Base-by-base conservation (phyloP, 73 alveolate genomes). In the Tetrahymena thermophila region DNA sequence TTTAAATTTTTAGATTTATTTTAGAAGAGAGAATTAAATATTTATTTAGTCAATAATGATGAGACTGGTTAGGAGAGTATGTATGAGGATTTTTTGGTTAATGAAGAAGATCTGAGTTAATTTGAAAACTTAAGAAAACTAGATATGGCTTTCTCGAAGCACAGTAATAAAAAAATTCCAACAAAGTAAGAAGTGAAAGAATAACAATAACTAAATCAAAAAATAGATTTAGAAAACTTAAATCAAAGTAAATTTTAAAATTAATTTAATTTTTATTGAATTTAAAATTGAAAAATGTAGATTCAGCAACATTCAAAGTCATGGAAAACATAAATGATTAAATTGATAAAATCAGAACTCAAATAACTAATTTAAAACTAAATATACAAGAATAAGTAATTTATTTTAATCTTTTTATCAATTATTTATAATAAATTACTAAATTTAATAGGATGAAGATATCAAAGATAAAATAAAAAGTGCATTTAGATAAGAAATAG, bases 401-500 rank as follows among this genome's bases (percentile, higher is more conserved):
- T 10, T 56, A 56, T 9, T 23, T 71, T 0, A 25, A 28, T 23
- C 1, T n/a, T 5, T 19, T 3, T 19, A n/a, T 71, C 0, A 13
- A 25, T 3, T 4, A 71, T 71, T 28, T 71, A 9, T 4, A 23
- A 31, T 3, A 0, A 71, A 71, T 19, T 71, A n/a, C 9, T 71
- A 0, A 28, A 71, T 19, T 23, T 71, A 23, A n/a, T 71, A 95
- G 35, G 95, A 95, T 35, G 97, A 95, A 28, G 97, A 95, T 35
- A 95, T 95, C 37, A 93, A 85, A 28, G 97, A 95, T 31, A 95
- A 95, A 89, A 85, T 94, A 21, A 95, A 93, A 95, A 95, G 95
- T 14, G 97, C 97, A 34, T 93, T 95, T 15, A 85, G 97, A 89
- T 85, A 95, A 93, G 97, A 95, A 89, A 85, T 95, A 85, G 94